Percentiles rank a stretch among this genome's conserved stretches.
These are phyloP conservation scores for Magnusiomyces magnusii DNA, from an alignment of 1,139 yeast genomes.

Conservation along the genomic window DNA sequence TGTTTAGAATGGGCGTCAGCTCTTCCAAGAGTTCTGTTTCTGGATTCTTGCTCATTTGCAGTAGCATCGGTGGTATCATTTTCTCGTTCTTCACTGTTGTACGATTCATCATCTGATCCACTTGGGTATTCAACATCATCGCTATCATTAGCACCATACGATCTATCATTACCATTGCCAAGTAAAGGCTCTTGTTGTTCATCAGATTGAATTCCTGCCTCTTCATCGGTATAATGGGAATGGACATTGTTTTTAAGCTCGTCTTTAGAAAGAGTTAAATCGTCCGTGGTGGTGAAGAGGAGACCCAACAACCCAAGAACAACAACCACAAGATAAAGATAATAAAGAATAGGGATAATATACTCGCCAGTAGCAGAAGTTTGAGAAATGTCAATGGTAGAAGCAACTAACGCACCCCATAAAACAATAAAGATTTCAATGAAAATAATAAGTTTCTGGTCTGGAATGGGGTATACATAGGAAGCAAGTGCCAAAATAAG, in stretches of 20 bases:
- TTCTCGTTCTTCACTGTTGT: conserved; percentile 2
- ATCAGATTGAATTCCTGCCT: conserved; percentile 8
- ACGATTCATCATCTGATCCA: neutral
- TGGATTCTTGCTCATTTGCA: neutral
- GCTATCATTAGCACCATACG: neutral
- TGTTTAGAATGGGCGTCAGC: conserved; percentile 3
- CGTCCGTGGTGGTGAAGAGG: conserved; percentile 23
- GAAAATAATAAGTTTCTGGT: conserved; percentile 62
- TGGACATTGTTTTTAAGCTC: neutral
- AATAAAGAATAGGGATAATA: conserved; percentile 44
- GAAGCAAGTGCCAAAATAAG: conserved; percentile 46
- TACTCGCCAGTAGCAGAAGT: conserved; percentile 57
- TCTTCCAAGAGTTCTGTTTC: neutral
- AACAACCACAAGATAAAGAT: conserved; percentile 45
- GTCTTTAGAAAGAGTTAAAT: neutral
- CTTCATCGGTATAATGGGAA: neutral
- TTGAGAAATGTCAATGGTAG: conserved; percentile 42
- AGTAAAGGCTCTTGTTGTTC: neutral
- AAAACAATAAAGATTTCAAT: conserved; percentile 47
- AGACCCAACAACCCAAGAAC: conserved; percentile 48
- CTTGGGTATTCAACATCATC: neutral
- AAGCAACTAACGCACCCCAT: conserved; percentile 50
- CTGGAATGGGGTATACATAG: conserved; percentile 52
- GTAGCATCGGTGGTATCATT: neutral
- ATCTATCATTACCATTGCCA: neutral